These are phyloP conservation scores for Kluyveromyces sp. DNA, from an alignment of 1,139 yeast species.

Conservation along the genomic window DNA sequence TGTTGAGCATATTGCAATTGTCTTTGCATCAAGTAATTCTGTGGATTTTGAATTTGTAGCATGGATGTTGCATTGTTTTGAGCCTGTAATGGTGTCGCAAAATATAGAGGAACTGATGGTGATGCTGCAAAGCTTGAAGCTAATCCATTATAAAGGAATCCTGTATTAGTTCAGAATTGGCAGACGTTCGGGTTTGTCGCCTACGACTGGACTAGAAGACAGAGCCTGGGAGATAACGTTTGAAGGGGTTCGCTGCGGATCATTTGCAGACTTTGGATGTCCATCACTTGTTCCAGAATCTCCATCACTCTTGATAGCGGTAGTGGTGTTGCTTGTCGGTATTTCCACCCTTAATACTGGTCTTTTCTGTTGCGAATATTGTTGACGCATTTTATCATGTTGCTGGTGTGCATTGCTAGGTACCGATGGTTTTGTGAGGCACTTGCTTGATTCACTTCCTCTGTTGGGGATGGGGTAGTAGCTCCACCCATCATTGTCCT, in stretches of 20 bases:
- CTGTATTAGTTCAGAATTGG: slow-evolving; percentile 5
- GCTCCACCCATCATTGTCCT: slow-evolving; percentile 1
- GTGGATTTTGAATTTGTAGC: slow-evolving; percentile 7
- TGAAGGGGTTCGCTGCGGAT: slow-evolving; percentile 9
- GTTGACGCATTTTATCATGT: background rate
- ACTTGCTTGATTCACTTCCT: background rate
- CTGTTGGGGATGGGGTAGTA: slow-evolving; percentile 4
- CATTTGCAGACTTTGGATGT: slow-evolving; percentile 8
- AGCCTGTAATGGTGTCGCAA: slow-evolving; percentile 16
- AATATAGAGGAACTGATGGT: slow-evolving; percentile 15
- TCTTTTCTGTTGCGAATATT: slow-evolving; percentile 7
- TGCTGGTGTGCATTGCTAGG: no score
- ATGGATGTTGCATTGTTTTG: slow-evolving; percentile 2
- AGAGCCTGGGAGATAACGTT: slow-evolving; percentile 6
- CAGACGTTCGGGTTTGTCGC: slow-evolving; percentile 7
- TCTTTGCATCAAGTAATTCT: slow-evolving; percentile 11
- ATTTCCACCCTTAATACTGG: slow-evolving; percentile 22
- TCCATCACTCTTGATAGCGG: slow-evolving; percentile 12
- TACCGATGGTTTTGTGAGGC: background rate
- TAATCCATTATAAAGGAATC: slow-evolving; percentile 10
- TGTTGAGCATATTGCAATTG: slow-evolving; percentile 13
- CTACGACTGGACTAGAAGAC: slow-evolving; percentile 6
- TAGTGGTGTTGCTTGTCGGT: slow-evolving; percentile 14
- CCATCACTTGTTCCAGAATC: slow-evolving; percentile 12
- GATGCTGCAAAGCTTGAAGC: slow-evolving; percentile 13